phyloP scores from a whole-genome alignment of 306 rosid genomes.

The Sindora glabra region DNA sequence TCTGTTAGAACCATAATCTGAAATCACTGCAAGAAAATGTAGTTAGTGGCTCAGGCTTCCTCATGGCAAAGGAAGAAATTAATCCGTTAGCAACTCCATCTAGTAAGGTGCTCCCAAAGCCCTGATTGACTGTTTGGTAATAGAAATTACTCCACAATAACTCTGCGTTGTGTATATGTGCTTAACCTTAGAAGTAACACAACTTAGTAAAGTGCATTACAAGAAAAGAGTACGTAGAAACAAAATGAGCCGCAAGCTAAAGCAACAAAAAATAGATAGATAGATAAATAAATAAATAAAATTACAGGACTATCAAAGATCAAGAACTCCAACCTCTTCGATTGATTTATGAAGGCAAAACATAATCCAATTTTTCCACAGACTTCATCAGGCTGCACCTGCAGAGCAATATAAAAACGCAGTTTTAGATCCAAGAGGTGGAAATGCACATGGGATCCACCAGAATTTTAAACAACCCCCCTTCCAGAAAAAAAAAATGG shows the following conservation, averaged over 20 bases:
- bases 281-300: no score
- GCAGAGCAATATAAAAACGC: slow-evolving; percentile 22
- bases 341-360: slow-evolving; percentile 15
- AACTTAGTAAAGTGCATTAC: neutral
- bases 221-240: no score
- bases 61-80: neutral
- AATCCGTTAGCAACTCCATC: neutral
- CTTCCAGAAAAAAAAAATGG: no score
- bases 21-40: neutral
- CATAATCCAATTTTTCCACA: slow-evolving; percentile 68
- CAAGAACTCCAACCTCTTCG: slow-evolving; percentile 33
- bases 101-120: no score
- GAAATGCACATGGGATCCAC: no score
- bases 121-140: neutral
- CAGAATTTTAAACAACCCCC: no score
- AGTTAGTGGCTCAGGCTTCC: neutral
- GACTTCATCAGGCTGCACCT: slow-evolving; percentile 50
- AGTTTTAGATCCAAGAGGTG: slow-evolving; percentile 1
- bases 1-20: slow-evolving; percentile 1
- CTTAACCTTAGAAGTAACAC: neutral
- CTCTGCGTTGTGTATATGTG: neutral
- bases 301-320: no score
- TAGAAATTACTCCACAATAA: no score
- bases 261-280: neutral
- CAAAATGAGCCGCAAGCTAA: no score